phyloP scores from a whole-genome alignment of 2,329 filamentous ascomycete genomes.

The Pseudocercospora ulei region DNA sequence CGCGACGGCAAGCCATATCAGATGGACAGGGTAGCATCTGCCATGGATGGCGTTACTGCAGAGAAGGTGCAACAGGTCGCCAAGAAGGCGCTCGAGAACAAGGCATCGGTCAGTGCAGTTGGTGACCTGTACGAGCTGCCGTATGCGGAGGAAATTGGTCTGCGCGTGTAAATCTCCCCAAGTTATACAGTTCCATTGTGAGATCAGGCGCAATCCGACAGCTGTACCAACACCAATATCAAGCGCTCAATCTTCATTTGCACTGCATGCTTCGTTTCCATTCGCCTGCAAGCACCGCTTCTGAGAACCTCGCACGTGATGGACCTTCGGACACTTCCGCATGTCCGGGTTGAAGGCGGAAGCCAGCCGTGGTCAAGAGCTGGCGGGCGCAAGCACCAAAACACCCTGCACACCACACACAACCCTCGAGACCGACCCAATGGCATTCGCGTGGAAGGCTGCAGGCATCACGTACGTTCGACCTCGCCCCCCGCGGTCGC shows the following conservation, averaged over 20 bases:
- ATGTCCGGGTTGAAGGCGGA: neutral
- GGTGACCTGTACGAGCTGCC: constrained; percentile 87
- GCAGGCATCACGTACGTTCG: constrained; percentile 81
- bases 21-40: constrained; percentile 67
- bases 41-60: constrained; percentile 68
- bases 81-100: constrained; percentile 76
- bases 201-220: constrained; percentile 27
- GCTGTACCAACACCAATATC: constrained; percentile 32
- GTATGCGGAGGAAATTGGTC: constrained; percentile 85
- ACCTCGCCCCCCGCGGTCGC: neutral
- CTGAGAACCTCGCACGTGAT: neutral
- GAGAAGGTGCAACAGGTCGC: constrained; percentile 85
- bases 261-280: neutral
- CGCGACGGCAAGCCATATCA: constrained; percentile 74
- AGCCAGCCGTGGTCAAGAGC: too few relatives aligned
- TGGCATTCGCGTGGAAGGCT: constrained; percentile 97
- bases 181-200: constrained; percentile 26
- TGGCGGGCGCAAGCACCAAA: constrained; percentile 10
- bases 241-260: constrained; percentile 16
- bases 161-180: constrained; percentile 67
- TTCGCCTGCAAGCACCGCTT: neutral
- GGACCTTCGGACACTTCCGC: constrained; percentile 3
- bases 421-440: constrained; percentile 48
- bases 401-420: constrained; percentile 11
- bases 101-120: constrained; percentile 78